Conservation (phyloP, 2,329 filamentous ascomycete species). For the Thielaviopsis euricoi region DNA sequence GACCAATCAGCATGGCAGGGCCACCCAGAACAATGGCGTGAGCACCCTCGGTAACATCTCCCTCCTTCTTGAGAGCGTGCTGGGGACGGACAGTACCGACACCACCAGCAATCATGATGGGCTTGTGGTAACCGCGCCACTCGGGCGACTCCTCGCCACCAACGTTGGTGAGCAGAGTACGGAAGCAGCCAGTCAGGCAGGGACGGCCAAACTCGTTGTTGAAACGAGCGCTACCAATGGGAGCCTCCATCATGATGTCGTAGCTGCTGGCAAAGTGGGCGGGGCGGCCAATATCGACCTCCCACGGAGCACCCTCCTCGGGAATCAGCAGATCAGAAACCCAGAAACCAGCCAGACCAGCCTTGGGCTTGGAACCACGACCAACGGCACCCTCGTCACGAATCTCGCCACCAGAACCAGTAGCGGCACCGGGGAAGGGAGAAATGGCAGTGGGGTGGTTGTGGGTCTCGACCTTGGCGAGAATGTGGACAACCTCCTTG, state of each 20-base stretch:
- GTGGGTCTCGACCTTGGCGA: constrained; percentile 94
- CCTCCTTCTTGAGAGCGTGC: constrained; percentile 71
- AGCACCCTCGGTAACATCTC: constrained; percentile 69
- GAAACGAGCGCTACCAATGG: constrained; percentile 85
- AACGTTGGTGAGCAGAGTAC: constrained; percentile 64
- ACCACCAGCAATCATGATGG: constrained; percentile 95
- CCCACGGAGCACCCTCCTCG: constrained; percentile 70
- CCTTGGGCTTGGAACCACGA: constrained; percentile 80
- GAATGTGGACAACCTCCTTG: constrained; percentile 71
- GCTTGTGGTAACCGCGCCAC: constrained; percentile 88
- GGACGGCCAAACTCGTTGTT: constrained; percentile 97
- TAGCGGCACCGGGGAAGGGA: constrained; percentile 81
- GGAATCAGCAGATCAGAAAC: constrained; percentile 90
- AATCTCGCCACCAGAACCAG: constrained; percentile 89
- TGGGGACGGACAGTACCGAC: constrained; percentile 83
- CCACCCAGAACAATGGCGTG: constrained; percentile 87
- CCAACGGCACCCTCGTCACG: constrained; percentile 91
- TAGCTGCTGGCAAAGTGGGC: constrained; percentile 83
- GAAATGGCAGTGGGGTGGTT: constrained; percentile 96
- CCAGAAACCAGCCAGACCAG: constrained; percentile 81
- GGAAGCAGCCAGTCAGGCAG: constrained; percentile 76
- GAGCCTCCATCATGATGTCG: constrained; percentile 95
- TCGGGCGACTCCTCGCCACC: constrained; percentile 40
- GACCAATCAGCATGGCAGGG: constrained; percentile 91
- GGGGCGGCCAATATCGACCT: constrained; percentile 76